Base-by-base conservation (phyloP, 192 early-diverging fungal genomes). In the Dissophora globulifera region DNA sequence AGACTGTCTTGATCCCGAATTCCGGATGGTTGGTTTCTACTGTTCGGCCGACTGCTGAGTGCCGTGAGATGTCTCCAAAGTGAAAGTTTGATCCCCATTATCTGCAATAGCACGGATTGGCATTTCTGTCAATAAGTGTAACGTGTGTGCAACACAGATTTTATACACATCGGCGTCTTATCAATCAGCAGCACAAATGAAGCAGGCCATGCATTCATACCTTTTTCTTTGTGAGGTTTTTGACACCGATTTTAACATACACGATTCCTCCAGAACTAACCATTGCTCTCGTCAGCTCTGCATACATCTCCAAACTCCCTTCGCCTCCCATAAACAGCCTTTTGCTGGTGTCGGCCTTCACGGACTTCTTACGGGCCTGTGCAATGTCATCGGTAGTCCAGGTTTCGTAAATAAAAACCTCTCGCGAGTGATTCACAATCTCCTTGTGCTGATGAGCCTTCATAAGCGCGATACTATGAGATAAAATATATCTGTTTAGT, bases 371-470 rank as follows among this genome's bases (percentile, higher is more conserved):
- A 9, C 72, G 57, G 1, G 72, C 72, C 40, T 49, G 46, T 7
- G 53, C 45, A 35, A 76, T 67, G 30, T 76, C 72, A 31, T 76
- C 72, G 1, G 72, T 76, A 2, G 72, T 76, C 72, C 72, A 76
- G 6, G 72, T 67, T 46, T 76, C 72, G 30, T 76, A 76, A 23
- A 76, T 76, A 26, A 66, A 76, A n/a, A 66, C 63, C n/a, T 76
- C 72, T 0, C 72, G 56, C 4, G 72, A 50, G 13, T 76, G 72
- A n/a, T 76, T 66, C 43, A 76, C 57, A 17, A 67, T 52, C 46
- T 76, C 72, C 30, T 66, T 76, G 25, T 32, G 30, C 2, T 62
- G 64, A 42, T 76, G 55, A 26, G 58, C 50, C 30, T 76, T 76
- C 52, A 57, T 57, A 0, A 49, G 13, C 7, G 64, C 72, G 22